Percentiles rank a stretch among this genome's conserved stretches.
Conservation (phyloP, 2,329 filamentous ascomycete species). For the Penicillium vulpinum region DNA sequence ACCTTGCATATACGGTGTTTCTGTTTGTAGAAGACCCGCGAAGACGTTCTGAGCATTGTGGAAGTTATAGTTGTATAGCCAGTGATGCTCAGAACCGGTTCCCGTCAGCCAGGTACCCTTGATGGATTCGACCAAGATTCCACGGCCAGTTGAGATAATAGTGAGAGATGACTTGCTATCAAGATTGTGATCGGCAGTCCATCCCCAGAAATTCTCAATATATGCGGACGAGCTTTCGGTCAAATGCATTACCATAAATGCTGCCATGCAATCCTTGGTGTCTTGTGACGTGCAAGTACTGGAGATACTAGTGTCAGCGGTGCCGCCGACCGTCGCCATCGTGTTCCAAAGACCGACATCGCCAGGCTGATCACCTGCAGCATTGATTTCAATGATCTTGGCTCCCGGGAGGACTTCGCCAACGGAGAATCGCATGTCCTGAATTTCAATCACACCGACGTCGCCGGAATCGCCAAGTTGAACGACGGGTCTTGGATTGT, state of each 20-base stretch:
- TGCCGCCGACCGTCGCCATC: constrained; percentile 50
- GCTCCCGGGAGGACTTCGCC: constrained; percentile 48
- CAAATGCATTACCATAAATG: constrained; percentile 55
- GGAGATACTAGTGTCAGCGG: constrained; percentile 43
- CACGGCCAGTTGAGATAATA: constrained; percentile 42
- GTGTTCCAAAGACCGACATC: constrained; percentile 55
- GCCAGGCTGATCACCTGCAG: constrained; percentile 47
- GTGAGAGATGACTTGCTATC: constrained; percentile 38
- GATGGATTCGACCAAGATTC: constrained; percentile 44
- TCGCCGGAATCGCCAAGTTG: constrained; percentile 54
- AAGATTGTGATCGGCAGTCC: constrained; percentile 53
- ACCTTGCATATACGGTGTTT: constrained; percentile 39
- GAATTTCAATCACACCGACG: constrained; percentile 53
- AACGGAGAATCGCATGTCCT: constrained; percentile 56
- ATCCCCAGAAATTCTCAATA: constrained; percentile 56
- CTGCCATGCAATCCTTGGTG: constrained; percentile 49
- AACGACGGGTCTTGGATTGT: constrained; percentile 51
- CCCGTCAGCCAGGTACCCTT: constrained; percentile 49
- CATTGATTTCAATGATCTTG: constrained; percentile 54
- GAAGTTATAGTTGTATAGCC: constrained; percentile 52
- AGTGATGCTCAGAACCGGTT: constrained; percentile 49
- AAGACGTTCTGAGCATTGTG: constrained; percentile 46
- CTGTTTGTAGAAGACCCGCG: constrained; percentile 38
- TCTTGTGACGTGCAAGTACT: constrained; percentile 39
- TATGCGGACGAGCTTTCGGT: constrained; percentile 51